phyloP scores from a whole-genome alignment of 371 early-diverging fungal species.

The Syncephalastrum racemosum region DNA sequence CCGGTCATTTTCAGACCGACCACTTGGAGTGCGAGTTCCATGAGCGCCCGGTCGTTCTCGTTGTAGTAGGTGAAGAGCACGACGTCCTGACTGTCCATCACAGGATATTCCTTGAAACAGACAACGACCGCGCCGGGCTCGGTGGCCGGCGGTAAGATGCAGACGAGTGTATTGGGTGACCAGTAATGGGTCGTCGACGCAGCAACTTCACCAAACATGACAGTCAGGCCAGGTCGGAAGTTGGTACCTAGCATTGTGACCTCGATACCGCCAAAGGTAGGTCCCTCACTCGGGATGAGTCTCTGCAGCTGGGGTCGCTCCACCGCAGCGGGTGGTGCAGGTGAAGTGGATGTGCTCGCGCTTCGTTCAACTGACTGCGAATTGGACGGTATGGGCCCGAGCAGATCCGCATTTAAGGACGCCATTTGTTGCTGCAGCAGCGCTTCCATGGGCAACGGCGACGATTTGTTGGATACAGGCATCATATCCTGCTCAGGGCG shows the following conservation, averaged over 20 bases:
- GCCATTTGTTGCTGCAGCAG: slow-evolving; percentile 1
- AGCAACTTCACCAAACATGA: slow-evolving; percentile 60
- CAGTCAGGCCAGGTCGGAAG: slow-evolving; percentile 67
- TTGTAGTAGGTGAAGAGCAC: slow-evolving; percentile 62
- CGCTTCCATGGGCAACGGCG: background rate
- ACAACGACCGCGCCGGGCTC: slow-evolving; percentile 80
- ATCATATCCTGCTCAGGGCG: slow-evolving; percentile 13
- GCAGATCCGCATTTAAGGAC: no score
- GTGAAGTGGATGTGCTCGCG: slow-evolving; percentile 13
- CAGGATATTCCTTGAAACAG: slow-evolving; percentile 64
- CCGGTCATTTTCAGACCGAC: slow-evolving; percentile 84
- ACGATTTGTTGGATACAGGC: background rate
- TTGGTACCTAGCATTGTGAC: slow-evolving; percentile 79
- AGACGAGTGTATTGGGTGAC: slow-evolving; percentile 78
- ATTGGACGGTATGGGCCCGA: background rate
- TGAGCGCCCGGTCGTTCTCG: slow-evolving; percentile 82
- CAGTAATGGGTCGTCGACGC: slow-evolving; percentile 66
- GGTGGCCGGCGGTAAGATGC: slow-evolving; percentile 77
- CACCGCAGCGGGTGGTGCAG: slow-evolving; percentile 28
- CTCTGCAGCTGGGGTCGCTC: slow-evolving; percentile 49
- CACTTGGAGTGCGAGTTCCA: slow-evolving; percentile 87
- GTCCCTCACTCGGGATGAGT: slow-evolving; percentile 76
- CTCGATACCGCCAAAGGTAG: slow-evolving; percentile 83
- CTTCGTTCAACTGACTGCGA: background rate
- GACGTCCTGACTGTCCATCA: slow-evolving; percentile 46